Conservation (phyloP, 2,329 filamentous ascomycete genomes). For the Fusarium abutilonis region DNA sequence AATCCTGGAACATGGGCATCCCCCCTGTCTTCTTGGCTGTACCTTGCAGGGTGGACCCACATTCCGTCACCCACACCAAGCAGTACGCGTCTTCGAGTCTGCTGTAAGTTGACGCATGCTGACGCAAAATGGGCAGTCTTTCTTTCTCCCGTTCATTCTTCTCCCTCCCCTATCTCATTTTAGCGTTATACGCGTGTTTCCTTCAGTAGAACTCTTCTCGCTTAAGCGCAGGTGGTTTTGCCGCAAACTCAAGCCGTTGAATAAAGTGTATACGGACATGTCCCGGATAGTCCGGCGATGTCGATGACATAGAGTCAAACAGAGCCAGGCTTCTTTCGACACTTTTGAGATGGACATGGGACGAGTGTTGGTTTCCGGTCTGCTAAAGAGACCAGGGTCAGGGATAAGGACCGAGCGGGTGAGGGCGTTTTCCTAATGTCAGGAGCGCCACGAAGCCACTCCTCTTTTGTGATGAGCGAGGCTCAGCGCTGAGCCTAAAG, state of each 20-base stretch:
- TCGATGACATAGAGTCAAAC: slow-evolving; percentile 38
- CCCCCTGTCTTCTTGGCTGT: slow-evolving; percentile 25
- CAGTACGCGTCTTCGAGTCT: slow-evolving; percentile 22
- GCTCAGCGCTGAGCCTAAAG: slow-evolving; percentile 30
- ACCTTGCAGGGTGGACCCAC: slow-evolving; percentile 38
- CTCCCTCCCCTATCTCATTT: background rate
- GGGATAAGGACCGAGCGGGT: slow-evolving; percentile 23
- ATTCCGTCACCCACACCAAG: slow-evolving; percentile 29
- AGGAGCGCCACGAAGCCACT: slow-evolving; percentile 27
- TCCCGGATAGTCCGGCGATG: slow-evolving; percentile 33
- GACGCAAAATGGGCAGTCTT: slow-evolving; percentile 18
- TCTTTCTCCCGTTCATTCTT: slow-evolving; percentile 4
- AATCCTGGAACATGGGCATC: slow-evolving; percentile 18
- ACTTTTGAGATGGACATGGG: slow-evolving; percentile 31
- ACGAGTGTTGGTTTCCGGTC: slow-evolving; percentile 28
- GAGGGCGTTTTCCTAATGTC: slow-evolving; percentile 22
- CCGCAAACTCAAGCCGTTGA: slow-evolving; percentile 3
- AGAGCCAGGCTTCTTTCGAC: slow-evolving; percentile 13
- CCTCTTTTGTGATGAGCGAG: slow-evolving; percentile 16
- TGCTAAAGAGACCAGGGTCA: slow-evolving; percentile 26
- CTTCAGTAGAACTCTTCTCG: background rate
- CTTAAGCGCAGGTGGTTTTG: background rate
- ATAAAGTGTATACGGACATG: background rate
- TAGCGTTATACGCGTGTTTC: background rate
- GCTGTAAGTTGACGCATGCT: slow-evolving; percentile 11